Percentiles rank a stretch among this genome's conserved stretches.
Conservation (phyloP, 768 basidiomycete species). For the Calvatia gigantea region DNA sequence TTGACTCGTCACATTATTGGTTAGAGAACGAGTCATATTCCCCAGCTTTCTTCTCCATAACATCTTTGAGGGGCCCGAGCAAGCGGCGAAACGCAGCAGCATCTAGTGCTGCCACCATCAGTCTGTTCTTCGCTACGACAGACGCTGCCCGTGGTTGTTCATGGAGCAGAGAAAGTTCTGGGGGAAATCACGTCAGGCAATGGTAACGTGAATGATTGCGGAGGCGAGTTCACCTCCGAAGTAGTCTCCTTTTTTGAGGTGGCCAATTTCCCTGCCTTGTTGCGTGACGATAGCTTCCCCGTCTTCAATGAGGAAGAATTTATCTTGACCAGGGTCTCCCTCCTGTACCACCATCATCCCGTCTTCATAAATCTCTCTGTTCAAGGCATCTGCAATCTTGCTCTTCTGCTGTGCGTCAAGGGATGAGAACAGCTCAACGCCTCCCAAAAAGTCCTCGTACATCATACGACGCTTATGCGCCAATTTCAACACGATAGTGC, state of each 20-base stretch:
- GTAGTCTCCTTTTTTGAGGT: conserved; percentile 88
- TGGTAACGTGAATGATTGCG: conserved; percentile 3
- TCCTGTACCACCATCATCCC: conserved; percentile 87
- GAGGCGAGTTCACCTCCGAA: conserved; percentile 76
- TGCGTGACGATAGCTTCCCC: conserved; percentile 85
- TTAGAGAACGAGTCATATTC: conserved; percentile 56
- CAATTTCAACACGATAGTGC: conserved; percentile 93
- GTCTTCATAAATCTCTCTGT: conserved; percentile 75
- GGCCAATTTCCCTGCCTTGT: conserved; percentile 63
- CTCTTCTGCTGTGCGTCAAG: conserved; percentile 87
- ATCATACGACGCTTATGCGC: conserved; percentile 88
- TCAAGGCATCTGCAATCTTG: conserved; percentile 95
- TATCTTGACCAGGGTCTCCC: conserved; percentile 95
- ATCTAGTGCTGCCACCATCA: conserved; percentile 92
- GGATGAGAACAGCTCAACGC: conserved; percentile 82
- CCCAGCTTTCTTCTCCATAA: conserved; percentile 89
- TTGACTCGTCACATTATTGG: conserved; percentile 32
- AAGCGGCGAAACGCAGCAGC: conserved; percentile 92
- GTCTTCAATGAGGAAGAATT: conserved; percentile 91
- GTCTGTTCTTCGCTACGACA: conserved; percentile 77
- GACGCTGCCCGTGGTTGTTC: conserved; percentile 94
- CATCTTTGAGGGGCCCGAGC: conserved; percentile 87
- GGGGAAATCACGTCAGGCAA: neutral
- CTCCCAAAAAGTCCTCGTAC: conserved; percentile 95
- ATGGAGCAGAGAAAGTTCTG: conserved; percentile 89